Conservation (phyloP, 2,329 filamentous ascomycete species). For the Calonectria naviculata region DNA sequence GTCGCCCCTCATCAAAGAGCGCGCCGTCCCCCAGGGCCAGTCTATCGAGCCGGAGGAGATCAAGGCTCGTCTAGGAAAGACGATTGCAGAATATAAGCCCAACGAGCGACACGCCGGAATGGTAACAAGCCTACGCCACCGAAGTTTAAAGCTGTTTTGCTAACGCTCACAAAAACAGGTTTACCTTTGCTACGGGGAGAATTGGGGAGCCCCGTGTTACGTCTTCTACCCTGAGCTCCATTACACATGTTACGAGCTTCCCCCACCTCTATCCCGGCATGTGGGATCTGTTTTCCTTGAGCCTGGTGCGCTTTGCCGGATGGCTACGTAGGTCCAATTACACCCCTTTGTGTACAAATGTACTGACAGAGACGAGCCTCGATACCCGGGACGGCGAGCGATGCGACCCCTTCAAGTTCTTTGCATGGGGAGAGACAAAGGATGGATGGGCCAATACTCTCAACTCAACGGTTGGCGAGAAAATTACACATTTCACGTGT, state of each 20-base stretch:
- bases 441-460: constrained; percentile 34
- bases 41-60: constrained; percentile 33
- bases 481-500: constrained; percentile 41
- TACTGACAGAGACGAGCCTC: constrained; percentile 26
- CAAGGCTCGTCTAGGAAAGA: constrained; percentile 34
- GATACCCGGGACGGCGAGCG: constrained; percentile 10
- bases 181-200: constrained; percentile 41
- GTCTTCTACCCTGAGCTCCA: constrained; percentile 35
- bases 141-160: background rate
- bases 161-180: constrained; percentile 30
- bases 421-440: constrained; percentile 41
- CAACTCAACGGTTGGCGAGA: constrained; percentile 23
- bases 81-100: constrained; percentile 27
- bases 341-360: background rate
- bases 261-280: constrained; percentile 30
- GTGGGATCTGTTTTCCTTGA: constrained; percentile 40
- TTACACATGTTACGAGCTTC: constrained; percentile 37
- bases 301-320: constrained; percentile 36
- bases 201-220: constrained; percentile 39
- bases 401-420: constrained; percentile 24
- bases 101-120: constrained; percentile 27
- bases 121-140: constrained; percentile 15
- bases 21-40: constrained; percentile 24
- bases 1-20: constrained; percentile 25
- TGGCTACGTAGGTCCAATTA: constrained; percentile 30